phyloP scores from a whole-genome alignment of 208 protist genomes.

The Wallacemonas sp. region DNA sequence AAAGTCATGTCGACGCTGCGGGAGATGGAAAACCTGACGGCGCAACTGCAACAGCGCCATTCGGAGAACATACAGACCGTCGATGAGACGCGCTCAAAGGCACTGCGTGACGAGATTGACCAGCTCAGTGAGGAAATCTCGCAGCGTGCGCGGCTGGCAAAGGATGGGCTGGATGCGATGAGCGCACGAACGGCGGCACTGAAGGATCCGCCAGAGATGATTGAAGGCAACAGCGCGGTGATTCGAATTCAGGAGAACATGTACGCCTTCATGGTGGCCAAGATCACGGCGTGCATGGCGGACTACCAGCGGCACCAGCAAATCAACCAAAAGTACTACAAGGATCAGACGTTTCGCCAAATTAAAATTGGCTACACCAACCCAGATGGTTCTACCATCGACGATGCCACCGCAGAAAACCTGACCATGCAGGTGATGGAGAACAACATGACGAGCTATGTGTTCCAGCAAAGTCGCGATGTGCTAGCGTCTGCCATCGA shows the following conservation, averaged over 20 bases:
- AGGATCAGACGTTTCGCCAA: constrained; percentile 81
- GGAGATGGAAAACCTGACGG: constrained; percentile 33
- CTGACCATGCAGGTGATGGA: constrained; percentile 81
- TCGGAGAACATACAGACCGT: constrained; percentile 71
- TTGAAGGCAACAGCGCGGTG: constrained; percentile 65
- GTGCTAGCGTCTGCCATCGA: constrained; percentile 83
- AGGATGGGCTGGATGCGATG: constrained; percentile 59
- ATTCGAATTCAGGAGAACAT: constrained; percentile 90
- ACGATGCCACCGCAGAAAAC: constrained; percentile 68
- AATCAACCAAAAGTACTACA: constrained; percentile 65
- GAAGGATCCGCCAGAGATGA: constrained; percentile 59
- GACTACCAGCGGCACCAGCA: constrained; percentile 66
- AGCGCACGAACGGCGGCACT: constrained; percentile 57
- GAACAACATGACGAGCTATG: constrained; percentile 69
- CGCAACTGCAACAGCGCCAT: constrained; percentile 62
- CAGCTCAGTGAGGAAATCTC: constrained; percentile 50
- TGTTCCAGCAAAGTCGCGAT: constrained; percentile 91
- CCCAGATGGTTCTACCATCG: constrained; percentile 68
- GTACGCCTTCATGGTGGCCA: constrained; percentile 51
- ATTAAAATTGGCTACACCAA: constrained; percentile 92
- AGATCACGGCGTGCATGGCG: constrained; percentile 54
- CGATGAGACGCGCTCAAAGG: constrained; percentile 51
- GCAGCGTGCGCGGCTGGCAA: constrained; percentile 38
- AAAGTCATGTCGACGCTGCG: constrained; percentile 33
- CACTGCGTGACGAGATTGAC: constrained; percentile 62